Base-by-base conservation (phyloP, 1,139 yeast species). In the Sugiyamaella castrensis region DNA sequence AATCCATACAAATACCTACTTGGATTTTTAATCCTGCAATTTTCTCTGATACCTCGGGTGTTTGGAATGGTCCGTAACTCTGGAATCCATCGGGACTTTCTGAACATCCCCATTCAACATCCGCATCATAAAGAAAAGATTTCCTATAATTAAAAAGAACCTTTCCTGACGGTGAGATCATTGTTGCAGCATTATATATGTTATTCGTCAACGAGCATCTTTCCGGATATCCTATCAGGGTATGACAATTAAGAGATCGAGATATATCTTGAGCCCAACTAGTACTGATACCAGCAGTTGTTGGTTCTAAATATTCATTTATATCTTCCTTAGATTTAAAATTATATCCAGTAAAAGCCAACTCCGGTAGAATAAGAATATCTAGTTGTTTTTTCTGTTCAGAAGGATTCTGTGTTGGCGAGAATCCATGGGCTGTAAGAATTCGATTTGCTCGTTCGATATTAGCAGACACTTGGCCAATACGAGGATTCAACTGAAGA, bases 1-100 rank as follows among this genome's bases (percentile, higher is more conserved):
- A 68, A 66, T 89, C 98, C 98, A 89, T 91, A 65, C 97, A 91
- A n/a, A 91, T 88, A 0, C 96, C 97, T 50, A 89, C 73, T 39
- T 81, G 77, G 0, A 84, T 70, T 10, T 66, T 55, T 7, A 52
- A 13, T 10, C 45, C 46, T 7, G 42, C 31, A 11, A 37, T 12
- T 12, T 36, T 5, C n/a, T 13, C 28, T 24, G 40, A 36, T 8
- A 10, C 12, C 4, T 40, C 46, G n/a, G 33, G 13, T 15, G 27
- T 8, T 9, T 38, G 31, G 4, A 43, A 38, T 4, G 42, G 51
- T 13, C 47, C 43, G 37, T 39, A 51, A 16, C 40, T 43, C 43
- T 47, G 52, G 37, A 55, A 55, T n/a, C 54, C 56, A 24, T 46
- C 68, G 0, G 87, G 84, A 42, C 85, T 84, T 62, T 87, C 95